Conservation (phyloP, 169 alveolate genomes). For the Cryptosporidium viatorum region DNA sequence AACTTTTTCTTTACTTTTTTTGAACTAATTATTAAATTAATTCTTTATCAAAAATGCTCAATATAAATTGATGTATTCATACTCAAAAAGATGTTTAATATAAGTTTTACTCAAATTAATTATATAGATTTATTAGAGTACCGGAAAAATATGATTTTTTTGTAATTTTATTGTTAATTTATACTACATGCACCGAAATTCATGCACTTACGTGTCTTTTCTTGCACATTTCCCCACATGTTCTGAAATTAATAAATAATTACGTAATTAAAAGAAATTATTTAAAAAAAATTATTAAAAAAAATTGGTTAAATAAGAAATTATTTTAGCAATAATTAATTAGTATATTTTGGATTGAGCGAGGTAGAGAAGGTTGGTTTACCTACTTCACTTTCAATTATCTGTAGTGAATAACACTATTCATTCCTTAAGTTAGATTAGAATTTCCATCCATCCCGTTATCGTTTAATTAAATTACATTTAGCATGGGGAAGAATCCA, state of each 20-base stretch:
- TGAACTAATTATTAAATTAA: neutral
- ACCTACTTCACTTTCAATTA: neutral
- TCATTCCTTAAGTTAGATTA: neutral
- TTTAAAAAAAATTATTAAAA: neutral
- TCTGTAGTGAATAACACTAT: neutral
- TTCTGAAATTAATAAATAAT: slow-evolving; percentile 1
- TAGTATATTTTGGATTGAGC: neutral
- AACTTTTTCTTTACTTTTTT: neutral
- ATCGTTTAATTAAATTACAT: neutral
- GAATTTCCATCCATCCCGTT: neutral
- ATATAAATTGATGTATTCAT: slow-evolving; percentile 1
- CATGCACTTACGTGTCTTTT: slow-evolving; percentile 48
- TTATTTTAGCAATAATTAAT: neutral
- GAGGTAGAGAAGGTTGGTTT: neutral
- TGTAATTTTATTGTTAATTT: slow-evolving; percentile 1
- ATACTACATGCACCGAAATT: slow-evolving; percentile 25
- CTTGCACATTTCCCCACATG: slow-evolving; percentile 38
- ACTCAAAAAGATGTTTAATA: slow-evolving; percentile 29
- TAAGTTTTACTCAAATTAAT: slow-evolving; percentile 25
- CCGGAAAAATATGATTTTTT: slow-evolving; percentile 9
- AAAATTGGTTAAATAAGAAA: neutral
- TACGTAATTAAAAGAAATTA: neutral
- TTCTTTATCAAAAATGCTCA: neutral
- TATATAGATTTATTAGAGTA: slow-evolving; percentile 70
- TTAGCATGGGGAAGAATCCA: neutral